Base-by-base conservation (phyloP, 1,139 yeast species). In the Zygosaccharomyces sapae region DNA sequence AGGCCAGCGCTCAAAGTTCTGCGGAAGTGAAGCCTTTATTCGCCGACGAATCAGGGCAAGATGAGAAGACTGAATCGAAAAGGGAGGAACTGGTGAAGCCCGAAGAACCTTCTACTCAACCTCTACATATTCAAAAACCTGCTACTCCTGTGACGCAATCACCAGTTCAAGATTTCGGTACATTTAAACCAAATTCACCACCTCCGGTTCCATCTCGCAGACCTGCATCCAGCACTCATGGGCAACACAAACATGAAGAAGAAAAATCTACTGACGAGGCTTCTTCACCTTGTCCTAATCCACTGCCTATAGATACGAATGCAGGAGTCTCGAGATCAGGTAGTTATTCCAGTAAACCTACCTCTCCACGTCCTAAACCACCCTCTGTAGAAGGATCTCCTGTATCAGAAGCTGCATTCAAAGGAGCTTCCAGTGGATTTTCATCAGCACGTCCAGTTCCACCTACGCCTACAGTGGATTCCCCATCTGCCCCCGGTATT, bases 311-410 rank as follows among this genome's bases (percentile, higher is more conserved):
- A 22, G 24, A 36, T 20, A 13, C 30, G 2, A 19, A 12, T 4
- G 29, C 24, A 16, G 38, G 25, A 13, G 38, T 3, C 5, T 35
- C 29, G 12, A 19, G 27, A 35, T 18, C 29, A 19, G 22, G 13
- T 9, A 27, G 31, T 27, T 12, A 27, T 10, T 27, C 31, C 8
- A 35, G 29, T 19, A 20, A 13, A 20, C 24, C 27, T 20, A 5
- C 29, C 8, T 35, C 38, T 5, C 38, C 38, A 10, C 38, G 38
- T 35, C 38, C 38, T 20, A 35, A 35, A 19, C 38, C 38, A 19
- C 27, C 38, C 8, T 25, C 27, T n/a, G 9, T 35, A 10, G 29
- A 35, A 22, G 37, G 20, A 16, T 33, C 37, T 33, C 37, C 37
- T 13, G 31, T 10, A 27, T 27, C n/a, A 27, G 31, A 27, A 27